phyloP scores from a whole-genome alignment of 1,139 yeast species.

The Taphrina betulina region DNA sequence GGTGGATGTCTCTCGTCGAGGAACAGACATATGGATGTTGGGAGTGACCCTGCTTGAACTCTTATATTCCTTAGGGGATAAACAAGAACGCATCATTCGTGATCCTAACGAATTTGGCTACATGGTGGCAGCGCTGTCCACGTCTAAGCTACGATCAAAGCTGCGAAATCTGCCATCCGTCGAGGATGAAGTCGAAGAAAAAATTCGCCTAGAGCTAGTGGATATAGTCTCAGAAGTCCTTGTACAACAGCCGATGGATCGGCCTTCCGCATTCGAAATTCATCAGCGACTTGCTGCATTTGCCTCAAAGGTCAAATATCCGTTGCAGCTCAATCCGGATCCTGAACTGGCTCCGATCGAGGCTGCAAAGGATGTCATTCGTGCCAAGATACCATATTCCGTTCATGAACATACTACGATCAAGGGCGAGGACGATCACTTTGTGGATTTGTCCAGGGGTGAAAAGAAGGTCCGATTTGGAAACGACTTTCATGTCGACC shows the following conservation, averaged over 20 bases:
- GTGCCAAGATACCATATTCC: conserved; percentile 25
- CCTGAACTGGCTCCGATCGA: conserved; percentile 29
- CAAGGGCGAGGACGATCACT: conserved; percentile 28
- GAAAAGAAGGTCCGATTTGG: conserved; percentile 31
- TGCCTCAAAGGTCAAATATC: conserved; percentile 25
- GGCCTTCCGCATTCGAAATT: conserved; percentile 29
- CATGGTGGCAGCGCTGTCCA: conserved; percentile 29
- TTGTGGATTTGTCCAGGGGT: conserved; percentile 26
- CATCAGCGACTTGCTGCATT: conserved; percentile 28
- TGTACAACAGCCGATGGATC: conserved; percentile 30
- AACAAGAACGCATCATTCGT: conserved; percentile 24
- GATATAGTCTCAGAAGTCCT: conserved; percentile 24
- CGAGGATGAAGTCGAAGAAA: conserved; percentile 18
- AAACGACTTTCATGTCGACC: conserved; percentile 23
- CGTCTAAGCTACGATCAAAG: conserved; percentile 19
- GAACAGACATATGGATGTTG: conserved; percentile 31
- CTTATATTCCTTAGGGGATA: conserved; percentile 17
- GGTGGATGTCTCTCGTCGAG: conserved; percentile 32
- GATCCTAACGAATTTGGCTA: conserved; percentile 24
- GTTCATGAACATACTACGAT: conserved; percentile 32
- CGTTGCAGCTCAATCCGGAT: conserved; percentile 25
- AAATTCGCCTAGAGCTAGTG: conserved; percentile 16
- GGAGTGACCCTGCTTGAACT: conserved; percentile 27
- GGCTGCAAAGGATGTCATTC: conserved; percentile 29
- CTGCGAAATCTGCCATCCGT: conserved; percentile 14